Evolutionary conservation across 2,329 filamentous ascomycete genomes (phyloP).

Genomic region (Aspergillus thermomutatus): DNA sequence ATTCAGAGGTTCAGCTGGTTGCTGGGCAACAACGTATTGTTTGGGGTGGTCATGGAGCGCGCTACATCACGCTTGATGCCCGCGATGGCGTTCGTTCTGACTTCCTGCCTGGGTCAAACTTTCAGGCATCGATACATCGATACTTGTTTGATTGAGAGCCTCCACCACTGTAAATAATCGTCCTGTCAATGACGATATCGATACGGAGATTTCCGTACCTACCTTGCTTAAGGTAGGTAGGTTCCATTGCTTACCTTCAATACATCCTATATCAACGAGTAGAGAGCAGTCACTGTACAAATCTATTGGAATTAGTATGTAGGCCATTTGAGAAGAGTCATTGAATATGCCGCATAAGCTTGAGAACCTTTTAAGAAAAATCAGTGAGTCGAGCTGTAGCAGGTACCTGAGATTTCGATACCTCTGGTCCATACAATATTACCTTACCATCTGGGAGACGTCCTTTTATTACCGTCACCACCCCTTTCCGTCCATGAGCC

Average conservation of each 20-base stretch:
- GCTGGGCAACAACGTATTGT: slow-evolving; percentile 40
- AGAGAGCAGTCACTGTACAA: not conserved
- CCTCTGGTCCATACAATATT: not conserved
- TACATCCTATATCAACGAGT: not conserved
- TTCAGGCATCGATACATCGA: not conserved
- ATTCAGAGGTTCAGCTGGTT: slow-evolving; percentile 41
- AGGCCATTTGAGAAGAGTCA: not conserved
- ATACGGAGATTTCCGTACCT: not conserved
- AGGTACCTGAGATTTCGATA: not conserved
- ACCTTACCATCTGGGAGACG: not conserved
- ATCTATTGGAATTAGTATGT: not conserved
- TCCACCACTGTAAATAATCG: not conserved
- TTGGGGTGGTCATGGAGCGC: slow-evolving; percentile 7
- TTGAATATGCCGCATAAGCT: not conserved
- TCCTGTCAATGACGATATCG: not conserved
- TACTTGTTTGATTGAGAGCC: not conserved
- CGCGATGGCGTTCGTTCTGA: slow-evolving; percentile 15
- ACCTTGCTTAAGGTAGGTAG: too few species aligned
- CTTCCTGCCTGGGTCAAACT: not conserved
- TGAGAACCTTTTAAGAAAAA: not conserved
- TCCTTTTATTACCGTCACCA: not conserved
- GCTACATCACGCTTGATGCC: not conserved
- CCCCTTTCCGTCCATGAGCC: not conserved
- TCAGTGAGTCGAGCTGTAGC: not conserved
- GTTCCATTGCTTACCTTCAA: too few species aligned